Evolutionary conservation across 257 asterid species (phyloP).

Genomic region (Verbena officinalis): DNA sequence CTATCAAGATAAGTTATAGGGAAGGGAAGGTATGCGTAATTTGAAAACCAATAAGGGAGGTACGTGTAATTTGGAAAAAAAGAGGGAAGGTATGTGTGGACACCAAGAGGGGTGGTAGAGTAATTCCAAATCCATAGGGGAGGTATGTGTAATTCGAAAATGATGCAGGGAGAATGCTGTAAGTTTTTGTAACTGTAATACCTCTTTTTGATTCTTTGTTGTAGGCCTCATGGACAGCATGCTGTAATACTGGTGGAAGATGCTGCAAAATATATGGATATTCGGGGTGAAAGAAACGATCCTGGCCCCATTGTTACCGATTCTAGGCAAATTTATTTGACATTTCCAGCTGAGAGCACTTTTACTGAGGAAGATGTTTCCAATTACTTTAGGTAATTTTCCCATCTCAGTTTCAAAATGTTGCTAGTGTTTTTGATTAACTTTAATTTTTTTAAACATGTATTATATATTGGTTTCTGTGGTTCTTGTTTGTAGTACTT

Average conservation of each 20-base stretch:
- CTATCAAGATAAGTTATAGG: no score
- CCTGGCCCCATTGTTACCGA: conserved; percentile 74
- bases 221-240: conserved; percentile 95
- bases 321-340: conserved; percentile 80
- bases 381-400: conserved; percentile 60
- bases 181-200: no score
- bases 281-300: conserved; percentile 60
- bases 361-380: conserved; percentile 81
- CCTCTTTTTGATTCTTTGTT: conserved; percentile 18
- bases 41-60: no score
- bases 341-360: conserved; percentile 86
- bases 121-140: no score
- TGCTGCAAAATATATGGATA: conserved; percentile 58
- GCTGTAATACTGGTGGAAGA: conserved; percentile 78
- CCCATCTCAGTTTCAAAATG: conserved; percentile 24
- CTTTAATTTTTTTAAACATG: neutral
- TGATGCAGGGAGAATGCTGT: no score
- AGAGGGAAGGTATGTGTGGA: no score
- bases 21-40: no score
- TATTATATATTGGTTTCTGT: no score
- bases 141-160: no score
- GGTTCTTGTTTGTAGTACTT: conserved; percentile 45
- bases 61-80: no score
- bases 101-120: no score
- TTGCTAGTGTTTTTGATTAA: neutral